Conservation (phyloP, 2,329 filamentous ascomycete genomes). For the Hypoxylon sp. region DNA sequence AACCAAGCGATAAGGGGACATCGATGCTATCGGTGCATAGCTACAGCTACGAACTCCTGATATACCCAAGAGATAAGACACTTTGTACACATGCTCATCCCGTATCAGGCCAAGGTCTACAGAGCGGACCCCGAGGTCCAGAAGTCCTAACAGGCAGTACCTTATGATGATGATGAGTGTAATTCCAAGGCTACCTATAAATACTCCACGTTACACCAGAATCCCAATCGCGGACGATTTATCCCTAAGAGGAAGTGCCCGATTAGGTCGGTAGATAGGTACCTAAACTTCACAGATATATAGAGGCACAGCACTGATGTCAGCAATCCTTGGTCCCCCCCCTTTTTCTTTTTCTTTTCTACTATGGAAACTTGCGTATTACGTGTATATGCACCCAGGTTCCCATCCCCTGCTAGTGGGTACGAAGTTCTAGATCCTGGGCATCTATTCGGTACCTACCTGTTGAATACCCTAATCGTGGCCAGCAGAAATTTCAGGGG, state of each 20-base stretch:
- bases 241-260: constrained; percentile 28
- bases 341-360: no score
- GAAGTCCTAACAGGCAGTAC: background rate
- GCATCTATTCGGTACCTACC: no score
- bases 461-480: background rate
- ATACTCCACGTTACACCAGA: constrained; percentile 18
- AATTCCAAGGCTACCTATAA: constrained; percentile 9
- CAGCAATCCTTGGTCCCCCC: background rate
- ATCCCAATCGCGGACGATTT: constrained; percentile 1
- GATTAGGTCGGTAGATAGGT: background rate
- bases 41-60: constrained; percentile 1
- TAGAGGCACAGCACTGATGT: constrained; percentile 17
- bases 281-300: constrained; percentile 7
- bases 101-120: background rate
- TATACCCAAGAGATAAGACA: background rate
- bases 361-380: background rate
- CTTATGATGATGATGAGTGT: constrained; percentile 1
- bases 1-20: background rate
- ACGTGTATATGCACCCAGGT: background rate
- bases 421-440: background rate
- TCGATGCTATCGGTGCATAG: background rate
- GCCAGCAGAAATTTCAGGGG: background rate
- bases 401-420: background rate
- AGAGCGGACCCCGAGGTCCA: background rate
- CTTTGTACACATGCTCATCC: background rate